Evolutionary conservation across 2,329 filamentous ascomycete species (phyloP).

Genomic region (Cladosporium sp.): DNA sequence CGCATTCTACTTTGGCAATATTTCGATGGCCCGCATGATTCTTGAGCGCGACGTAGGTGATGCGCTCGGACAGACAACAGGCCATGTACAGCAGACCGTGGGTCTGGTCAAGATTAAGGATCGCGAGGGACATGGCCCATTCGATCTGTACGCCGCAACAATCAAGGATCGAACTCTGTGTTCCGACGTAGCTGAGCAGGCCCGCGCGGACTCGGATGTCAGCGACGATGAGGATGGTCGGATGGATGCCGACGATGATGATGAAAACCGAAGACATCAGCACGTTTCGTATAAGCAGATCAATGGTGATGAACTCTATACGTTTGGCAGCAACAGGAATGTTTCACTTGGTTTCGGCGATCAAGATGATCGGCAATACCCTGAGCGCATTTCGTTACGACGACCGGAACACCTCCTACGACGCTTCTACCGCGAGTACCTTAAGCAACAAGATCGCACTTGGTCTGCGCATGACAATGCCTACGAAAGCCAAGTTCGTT

Average conservation of each 20-base stretch:
- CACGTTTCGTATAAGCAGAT: conserved; percentile 34
- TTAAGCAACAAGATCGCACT: conserved; percentile 40
- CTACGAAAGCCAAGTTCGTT: conserved; percentile 18
- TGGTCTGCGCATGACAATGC: conserved; percentile 35
- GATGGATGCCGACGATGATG: conserved; percentile 52
- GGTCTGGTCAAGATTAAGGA: conserved; percentile 93
- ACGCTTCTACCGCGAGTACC: conserved; percentile 67
- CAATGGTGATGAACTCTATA: conserved; percentile 78
- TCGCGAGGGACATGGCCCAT: conserved; percentile 87
- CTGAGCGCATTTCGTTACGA: conserved; percentile 73
- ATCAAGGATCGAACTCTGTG: conserved; percentile 70
- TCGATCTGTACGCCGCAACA: conserved; percentile 86
- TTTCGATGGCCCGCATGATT: conserved; percentile 77
- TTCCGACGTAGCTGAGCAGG: conserved; percentile 33
- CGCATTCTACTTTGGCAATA: conserved; percentile 84
- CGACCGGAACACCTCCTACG: conserved; percentile 74
- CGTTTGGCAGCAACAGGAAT: conserved; percentile 96
- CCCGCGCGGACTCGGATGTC: conserved; percentile 29
- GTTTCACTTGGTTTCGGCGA: conserved; percentile 90
- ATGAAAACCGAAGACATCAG: conserved; percentile 12
- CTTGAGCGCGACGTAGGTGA: conserved; percentile 72
- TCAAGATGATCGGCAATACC: conserved; percentile 88
- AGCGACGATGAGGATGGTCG: conserved; percentile 44
- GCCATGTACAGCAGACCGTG: conserved; percentile 58
- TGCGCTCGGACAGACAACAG: conserved; percentile 57